Conservation (phyloP, 2,329 filamentous ascomycete species). For the Hansfordia pulvinata region DNA sequence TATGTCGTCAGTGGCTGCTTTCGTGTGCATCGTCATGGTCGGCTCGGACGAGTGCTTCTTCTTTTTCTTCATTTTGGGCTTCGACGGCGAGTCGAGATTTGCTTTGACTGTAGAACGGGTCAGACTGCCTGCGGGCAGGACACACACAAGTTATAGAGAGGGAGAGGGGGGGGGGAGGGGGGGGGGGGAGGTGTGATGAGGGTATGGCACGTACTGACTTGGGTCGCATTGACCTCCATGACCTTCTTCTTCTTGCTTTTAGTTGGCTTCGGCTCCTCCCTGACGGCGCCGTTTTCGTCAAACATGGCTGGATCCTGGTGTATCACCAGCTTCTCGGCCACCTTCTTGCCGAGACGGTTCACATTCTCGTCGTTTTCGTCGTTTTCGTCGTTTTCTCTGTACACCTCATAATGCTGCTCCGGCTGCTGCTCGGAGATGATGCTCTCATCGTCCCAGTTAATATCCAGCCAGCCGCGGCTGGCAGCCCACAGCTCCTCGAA, state of each 20-base stretch:
- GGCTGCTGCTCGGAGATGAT: no score
- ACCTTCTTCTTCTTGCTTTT: constrained; percentile 60
- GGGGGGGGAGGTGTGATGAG: constrained; percentile 2
- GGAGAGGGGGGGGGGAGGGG: constrained; percentile 1
- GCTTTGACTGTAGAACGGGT: constrained; percentile 59
- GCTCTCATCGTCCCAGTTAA: constrained; percentile 36
- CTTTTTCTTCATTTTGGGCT: constrained; percentile 73
- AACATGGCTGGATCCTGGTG: constrained; percentile 30
- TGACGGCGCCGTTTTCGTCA: constrained; percentile 46
- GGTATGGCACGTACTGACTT: constrained; percentile 56
- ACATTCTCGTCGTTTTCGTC: constrained; percentile 11
- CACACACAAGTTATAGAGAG: neutral
- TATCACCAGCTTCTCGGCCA: constrained; percentile 24
- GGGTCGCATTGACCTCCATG: constrained; percentile 79
- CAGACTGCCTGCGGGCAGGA: no score
- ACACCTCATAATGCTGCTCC: no score
- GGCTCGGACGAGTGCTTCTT: constrained; percentile 50
- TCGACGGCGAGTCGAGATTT: constrained; percentile 79
- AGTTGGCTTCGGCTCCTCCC: constrained; percentile 28
- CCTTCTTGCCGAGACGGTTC: constrained; percentile 13
- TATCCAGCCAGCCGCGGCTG: constrained; percentile 55
- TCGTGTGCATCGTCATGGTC: constrained; percentile 97
- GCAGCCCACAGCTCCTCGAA: constrained; percentile 85
- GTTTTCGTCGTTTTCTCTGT: constrained; percentile 2
- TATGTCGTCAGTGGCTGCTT: constrained; percentile 90